Evolutionary conservation across 805 yeast species (phyloP).

Genomic region (Starmerella asiatica): DNA sequence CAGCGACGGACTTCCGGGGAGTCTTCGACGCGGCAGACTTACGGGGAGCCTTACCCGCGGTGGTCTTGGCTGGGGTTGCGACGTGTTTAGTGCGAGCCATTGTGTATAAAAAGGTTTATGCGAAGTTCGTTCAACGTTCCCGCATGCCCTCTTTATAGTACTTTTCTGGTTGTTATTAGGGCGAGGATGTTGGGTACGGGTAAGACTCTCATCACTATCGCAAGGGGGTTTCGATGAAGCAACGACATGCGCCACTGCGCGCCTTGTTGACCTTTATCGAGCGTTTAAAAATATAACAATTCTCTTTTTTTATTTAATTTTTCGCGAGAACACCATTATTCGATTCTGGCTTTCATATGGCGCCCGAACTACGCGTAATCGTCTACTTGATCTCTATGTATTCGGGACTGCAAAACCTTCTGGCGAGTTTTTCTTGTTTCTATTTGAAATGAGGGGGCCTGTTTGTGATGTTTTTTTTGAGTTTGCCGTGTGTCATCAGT

Average conservation of each 20-base stretch:
- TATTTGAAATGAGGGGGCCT: neutral
- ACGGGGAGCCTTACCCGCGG: slow-evolving; percentile 90
- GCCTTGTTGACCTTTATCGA: neutral
- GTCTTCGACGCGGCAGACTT: slow-evolving; percentile 84
- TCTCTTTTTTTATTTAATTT: neutral
- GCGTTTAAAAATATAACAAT: neutral
- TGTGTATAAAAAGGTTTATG: too few relatives aligned
- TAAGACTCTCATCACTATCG: neutral
- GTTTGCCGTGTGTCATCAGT: too few relatives aligned
- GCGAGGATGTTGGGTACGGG: neutral
- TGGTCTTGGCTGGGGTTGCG: slow-evolving; percentile 61
- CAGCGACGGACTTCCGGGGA: slow-evolving; percentile 82
- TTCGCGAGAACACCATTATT: neutral
- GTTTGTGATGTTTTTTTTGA: neutral
- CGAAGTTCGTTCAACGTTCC: too few relatives aligned
- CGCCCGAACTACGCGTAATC: neutral
- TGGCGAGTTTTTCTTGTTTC: neutral
- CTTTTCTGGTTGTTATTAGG: neutral
- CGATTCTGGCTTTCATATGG: neutral
- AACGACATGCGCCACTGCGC: neutral
- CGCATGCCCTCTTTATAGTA: neutral
- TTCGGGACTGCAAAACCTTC: too few relatives aligned
- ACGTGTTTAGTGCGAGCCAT: slow-evolving; percentile 45
- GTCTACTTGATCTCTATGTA: neutral
- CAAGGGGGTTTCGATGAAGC: neutral